Evolutionary conservation across 345 rosid genomes (phyloP).

Genomic region (Lepidium aucheri): DNA sequence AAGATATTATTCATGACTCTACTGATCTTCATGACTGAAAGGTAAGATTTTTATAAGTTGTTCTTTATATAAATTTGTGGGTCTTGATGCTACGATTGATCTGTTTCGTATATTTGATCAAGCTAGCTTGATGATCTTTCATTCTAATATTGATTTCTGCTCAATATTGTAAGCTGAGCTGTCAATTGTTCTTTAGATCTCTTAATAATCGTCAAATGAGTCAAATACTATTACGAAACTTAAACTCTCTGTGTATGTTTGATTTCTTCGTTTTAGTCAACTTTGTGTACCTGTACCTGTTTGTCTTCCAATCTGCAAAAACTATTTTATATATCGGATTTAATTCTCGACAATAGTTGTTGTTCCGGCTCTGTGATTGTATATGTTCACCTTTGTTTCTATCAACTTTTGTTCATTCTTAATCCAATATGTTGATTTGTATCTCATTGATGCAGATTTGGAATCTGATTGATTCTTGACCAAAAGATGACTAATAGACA

Average conservation of each 20-base stretch:
- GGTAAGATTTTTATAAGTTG: constrained; percentile 4
- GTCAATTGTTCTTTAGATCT: constrained; percentile 19
- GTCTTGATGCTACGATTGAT: constrained; percentile 7
- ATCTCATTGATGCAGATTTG: constrained; percentile 20
- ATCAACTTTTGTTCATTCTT: not conserved
- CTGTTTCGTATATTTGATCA: not conserved
- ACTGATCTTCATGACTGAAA: not conserved
- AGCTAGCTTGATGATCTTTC: not conserved
- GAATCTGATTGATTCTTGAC: constrained; percentile 11
- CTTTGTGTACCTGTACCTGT: constrained; percentile 12
- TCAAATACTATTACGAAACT: no score
- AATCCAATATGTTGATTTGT: not conserved
- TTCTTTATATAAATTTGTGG: not conserved
- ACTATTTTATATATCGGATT: not conserved
- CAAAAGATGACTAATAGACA: constrained; percentile 38
- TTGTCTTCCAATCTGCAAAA: not conserved
- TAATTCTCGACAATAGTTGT: not conserved
- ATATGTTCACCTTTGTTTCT: not conserved
- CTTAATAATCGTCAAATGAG: not conserved
- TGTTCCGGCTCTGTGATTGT: not conserved
- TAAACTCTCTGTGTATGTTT: no score
- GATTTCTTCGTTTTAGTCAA: not conserved
- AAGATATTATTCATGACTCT: constrained; percentile 6
- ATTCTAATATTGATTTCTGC: not conserved
- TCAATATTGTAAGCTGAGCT: constrained; percentile 9